These are phyloP conservation scores for Lathyrus oleraceus DNA, from an alignment of 306 rosid species.

Conservation along the genomic window DNA sequence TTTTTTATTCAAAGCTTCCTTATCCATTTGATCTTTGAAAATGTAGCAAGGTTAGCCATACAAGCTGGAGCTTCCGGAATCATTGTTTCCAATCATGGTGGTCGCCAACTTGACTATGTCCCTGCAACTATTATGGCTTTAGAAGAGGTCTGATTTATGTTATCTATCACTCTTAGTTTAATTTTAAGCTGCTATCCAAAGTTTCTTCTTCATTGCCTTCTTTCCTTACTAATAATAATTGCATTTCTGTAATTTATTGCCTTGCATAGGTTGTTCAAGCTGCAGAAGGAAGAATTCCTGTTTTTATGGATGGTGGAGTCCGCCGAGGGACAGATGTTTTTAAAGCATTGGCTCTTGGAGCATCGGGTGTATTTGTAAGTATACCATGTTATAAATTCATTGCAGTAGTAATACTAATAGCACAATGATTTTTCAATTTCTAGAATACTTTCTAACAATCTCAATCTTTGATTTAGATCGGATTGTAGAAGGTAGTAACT, in stretches of 20 bases:
- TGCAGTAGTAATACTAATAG: neutral
- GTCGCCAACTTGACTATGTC: slow-evolving; percentile 93
- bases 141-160: slow-evolving; percentile 56
- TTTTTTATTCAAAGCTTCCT: neutral
- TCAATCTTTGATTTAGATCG: neutral
- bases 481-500: no score
- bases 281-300: slow-evolving; percentile 77
- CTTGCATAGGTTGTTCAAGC: slow-evolving; percentile 70
- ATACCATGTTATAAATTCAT: neutral
- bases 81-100: slow-evolving; percentile 93
- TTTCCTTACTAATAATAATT: slow-evolving; percentile 1
- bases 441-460: neutral
- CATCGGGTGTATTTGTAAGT: slow-evolving; percentile 86
- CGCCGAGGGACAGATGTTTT: slow-evolving; percentile 93
- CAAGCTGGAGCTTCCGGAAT: slow-evolving; percentile 82
- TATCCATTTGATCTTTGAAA: neutral
- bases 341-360: slow-evolving; percentile 95
- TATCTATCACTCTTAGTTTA: neutral
- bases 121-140: slow-evolving; percentile 83
- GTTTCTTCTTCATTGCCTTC: neutral
- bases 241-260: neutral
- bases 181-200: neutral
- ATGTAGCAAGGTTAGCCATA: slow-evolving; percentile 75
- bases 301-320: slow-evolving; percentile 91
- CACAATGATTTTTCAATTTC: neutral